phyloP scores from a whole-genome alignment of 257 asterid genomes.

The Solanum chmielewskii region DNA sequence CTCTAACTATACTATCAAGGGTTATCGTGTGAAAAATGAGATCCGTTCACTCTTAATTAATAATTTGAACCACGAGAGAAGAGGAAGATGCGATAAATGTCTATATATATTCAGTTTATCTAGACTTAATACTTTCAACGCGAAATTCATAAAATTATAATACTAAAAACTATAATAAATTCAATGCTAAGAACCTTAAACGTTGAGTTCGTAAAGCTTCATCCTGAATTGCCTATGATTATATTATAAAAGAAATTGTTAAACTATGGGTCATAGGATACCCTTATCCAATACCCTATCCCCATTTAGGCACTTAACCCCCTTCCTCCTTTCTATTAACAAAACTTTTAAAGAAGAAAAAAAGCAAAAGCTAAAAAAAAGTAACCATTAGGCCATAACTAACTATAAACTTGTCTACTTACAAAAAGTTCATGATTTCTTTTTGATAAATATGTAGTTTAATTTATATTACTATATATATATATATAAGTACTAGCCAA shows the following conservation, averaged over 20 bases:
- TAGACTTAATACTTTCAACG: not conserved
- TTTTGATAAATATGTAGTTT: not conserved
- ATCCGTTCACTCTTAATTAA: not conserved
- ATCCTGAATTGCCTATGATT: not conserved
- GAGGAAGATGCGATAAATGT: not conserved
- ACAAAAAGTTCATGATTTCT: not conserved
- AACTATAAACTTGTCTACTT: not conserved
- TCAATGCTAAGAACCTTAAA: not conserved
- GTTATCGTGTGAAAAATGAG: accelerated
- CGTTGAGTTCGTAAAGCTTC: not conserved
- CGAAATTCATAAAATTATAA: not conserved
- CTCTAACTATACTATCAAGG: not conserved
- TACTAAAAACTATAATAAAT: not conserved
- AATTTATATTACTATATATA: not conserved
- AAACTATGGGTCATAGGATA: not conserved
- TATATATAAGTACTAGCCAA: not conserved
- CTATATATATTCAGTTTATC: not conserved
- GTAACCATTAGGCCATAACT: not conserved
- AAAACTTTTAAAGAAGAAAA: not conserved
- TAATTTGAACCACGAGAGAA: not conserved
- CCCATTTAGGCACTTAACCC: not conserved
- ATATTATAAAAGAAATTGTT: not conserved
- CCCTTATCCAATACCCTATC: not conserved
- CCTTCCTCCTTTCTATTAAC: not conserved
- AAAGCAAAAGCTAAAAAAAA: not conserved